These are phyloP conservation scores for Ganoderma sinense DNA, from an alignment of 1,284 basidiomycete genomes.

Conservation along the genomic window DNA sequence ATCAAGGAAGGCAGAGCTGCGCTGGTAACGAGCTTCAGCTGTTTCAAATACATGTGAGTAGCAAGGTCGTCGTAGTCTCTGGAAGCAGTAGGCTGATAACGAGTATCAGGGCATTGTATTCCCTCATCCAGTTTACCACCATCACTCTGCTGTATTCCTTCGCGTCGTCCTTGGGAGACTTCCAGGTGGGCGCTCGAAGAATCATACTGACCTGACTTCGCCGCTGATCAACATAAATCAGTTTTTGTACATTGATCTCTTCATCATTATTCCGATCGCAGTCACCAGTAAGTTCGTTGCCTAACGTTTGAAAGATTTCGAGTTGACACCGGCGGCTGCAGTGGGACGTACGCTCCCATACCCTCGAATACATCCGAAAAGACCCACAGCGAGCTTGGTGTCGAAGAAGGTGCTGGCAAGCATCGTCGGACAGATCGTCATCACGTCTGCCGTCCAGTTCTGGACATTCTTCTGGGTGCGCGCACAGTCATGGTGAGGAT, in stretches of 20 bases:
- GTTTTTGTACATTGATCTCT: conserved; percentile 98
- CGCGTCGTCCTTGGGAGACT: conserved; percentile 95
- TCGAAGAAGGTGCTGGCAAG: conserved; percentile 96
- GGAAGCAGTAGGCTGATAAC: conserved; percentile 13
- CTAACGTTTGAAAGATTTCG: conserved; percentile 5
- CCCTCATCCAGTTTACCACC: conserved; percentile 89
- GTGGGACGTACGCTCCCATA: conserved; percentile 96
- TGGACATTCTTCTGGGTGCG: conserved; percentile 93
- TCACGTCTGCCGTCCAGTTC: conserved; percentile 86
- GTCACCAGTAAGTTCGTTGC: conserved; percentile 80
- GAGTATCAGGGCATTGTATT: conserved; percentile 80
- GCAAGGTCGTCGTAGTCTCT: conserved; percentile 5
- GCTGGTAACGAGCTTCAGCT: conserved; percentile 97
- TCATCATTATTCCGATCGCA: conserved; percentile 97
- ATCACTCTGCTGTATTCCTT: conserved; percentile 96
- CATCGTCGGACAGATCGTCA: conserved; percentile 91
- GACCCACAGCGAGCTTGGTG: conserved; percentile 96
- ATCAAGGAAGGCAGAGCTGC: conserved; percentile 97
- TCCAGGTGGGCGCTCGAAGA: conserved; percentile 83
- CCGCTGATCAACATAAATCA: conserved; percentile 41
- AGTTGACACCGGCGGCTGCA: conserved; percentile 42
- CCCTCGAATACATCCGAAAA: conserved; percentile 86
- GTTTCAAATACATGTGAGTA: conserved; percentile 98
- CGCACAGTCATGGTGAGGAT: conserved; percentile 78
- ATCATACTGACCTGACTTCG: too few species aligned